Conservation (phyloP, 2,329 filamentous ascomycete species). For the Pseudocercospora crystallina region DNA sequence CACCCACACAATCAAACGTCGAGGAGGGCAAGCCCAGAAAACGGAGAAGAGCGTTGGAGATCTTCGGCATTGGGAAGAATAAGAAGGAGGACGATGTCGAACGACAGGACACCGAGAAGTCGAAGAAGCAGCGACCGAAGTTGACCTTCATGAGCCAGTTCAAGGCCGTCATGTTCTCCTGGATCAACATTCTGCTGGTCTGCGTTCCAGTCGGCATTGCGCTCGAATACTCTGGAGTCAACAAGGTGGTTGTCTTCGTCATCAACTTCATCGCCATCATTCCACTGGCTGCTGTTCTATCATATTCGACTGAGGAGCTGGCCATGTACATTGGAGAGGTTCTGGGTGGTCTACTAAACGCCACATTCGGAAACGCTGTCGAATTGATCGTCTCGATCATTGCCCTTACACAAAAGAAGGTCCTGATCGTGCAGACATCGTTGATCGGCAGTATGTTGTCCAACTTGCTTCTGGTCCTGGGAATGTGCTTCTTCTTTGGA, state of each 20-base stretch:
- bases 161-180: slow-evolving; percentile 75
- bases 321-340: slow-evolving; percentile 76
- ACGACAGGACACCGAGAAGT: slow-evolving; percentile 13
- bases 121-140: slow-evolving; percentile 29
- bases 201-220: slow-evolving; percentile 76
- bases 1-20: slow-evolving; percentile 14
- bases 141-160: slow-evolving; percentile 53
- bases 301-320: slow-evolving; percentile 88
- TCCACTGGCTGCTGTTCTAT: slow-evolving; percentile 80
- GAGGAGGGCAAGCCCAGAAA: slow-evolving; percentile 22
- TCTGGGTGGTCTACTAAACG: slow-evolving; percentile 83
- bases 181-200: slow-evolving; percentile 80
- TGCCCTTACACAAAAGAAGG: slow-evolving; percentile 70
- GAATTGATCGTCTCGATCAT: slow-evolving; percentile 68
- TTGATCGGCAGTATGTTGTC: slow-evolving; percentile 89
- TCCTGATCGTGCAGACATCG: slow-evolving; percentile 87
- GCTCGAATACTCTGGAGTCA: slow-evolving; percentile 62
- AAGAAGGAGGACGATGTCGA: slow-evolving; percentile 22
- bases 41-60: slow-evolving; percentile 22
- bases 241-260: slow-evolving; percentile 65
- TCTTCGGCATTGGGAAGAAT: slow-evolving; percentile 23
- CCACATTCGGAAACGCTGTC: slow-evolving; percentile 71
- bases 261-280: slow-evolving; percentile 95
- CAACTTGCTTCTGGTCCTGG: slow-evolving; percentile 83
- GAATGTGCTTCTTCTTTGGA: slow-evolving; percentile 89